Base-by-base conservation (phyloP, 1,139 yeast species). In the Geotrichum aggregatum region DNA sequence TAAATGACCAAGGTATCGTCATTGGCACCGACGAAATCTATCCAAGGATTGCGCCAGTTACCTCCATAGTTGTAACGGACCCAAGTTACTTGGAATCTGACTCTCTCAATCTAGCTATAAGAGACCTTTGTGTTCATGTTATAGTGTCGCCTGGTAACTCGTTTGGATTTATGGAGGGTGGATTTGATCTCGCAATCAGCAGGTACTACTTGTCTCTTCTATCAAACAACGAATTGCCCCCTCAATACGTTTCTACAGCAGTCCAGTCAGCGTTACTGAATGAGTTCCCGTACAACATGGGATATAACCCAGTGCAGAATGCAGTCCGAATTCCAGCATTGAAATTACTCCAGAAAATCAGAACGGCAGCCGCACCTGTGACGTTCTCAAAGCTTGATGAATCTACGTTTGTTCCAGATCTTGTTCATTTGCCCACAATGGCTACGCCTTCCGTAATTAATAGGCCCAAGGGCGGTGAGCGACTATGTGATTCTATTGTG, bases 121-220 rank as follows among this genome's bases (percentile, higher is more conserved):
- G 44, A 7, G 46, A 45, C 8, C 40, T 54, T 40, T 31, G 46
- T 13, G 52, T 63, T 18, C 62, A 57, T 26, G 56, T 76, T 1
- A 66, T 78, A 19, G 74, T 78, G 0, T 76, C 82, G 1, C 82
- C 83, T 0, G 82, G 82, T 0, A 78, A 78, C 57, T 75, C 80
- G 1, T 67, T 72, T 49, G 82, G 81, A 1, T 71, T 66, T 45
- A 64, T 78, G 58, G 77, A 77, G 3, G 83, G 82, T 2, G 82
- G 82, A 1, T 74, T 78, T 58, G 82, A 78, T 61, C 59, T 68
- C 31, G 76, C 73, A 0, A 58, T 78, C 19, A 69, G 73, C 13
- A 53, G 63, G 7, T 67, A 68, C 52, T 75, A 71, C 57, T 66
- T 69, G 24, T 65, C 67, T 1, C 52, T 34, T 24, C 19, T 4